These are phyloP conservation scores for Botryotinia calthae DNA, from an alignment of 2,329 filamentous ascomycete species.

Conservation along the genomic window DNA sequence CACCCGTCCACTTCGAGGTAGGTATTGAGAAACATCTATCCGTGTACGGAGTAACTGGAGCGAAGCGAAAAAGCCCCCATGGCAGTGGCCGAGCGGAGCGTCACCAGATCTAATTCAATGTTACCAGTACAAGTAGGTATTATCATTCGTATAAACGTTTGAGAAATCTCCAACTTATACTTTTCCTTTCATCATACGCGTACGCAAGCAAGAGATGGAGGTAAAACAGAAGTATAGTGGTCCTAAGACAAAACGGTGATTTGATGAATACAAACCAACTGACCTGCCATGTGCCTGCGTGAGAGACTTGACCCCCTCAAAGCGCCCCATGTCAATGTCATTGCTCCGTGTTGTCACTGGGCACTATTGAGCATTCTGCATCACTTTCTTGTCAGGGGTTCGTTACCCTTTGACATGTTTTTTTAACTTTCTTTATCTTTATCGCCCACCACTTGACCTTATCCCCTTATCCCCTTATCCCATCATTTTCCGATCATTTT, in stretches of 20 bases:
- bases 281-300: not conserved
- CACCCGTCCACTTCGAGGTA: too few relatives aligned
- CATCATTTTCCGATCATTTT: too few relatives aligned
- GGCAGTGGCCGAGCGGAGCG: not conserved
- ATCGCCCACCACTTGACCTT: not conserved
- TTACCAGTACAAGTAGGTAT: too few relatives aligned
- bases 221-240: not conserved
- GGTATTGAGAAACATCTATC: not conserved
- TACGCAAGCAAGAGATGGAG: not conserved
- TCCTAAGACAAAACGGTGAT: not conserved
- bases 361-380: not conserved
- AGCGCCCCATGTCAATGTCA: not conserved
- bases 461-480: not conserved
- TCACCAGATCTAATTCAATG: not conserved
- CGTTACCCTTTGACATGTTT: not conserved
- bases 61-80: constrained; percentile 2
- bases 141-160: not conserved
- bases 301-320: not conserved
- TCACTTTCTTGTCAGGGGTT: constrained; percentile 2
- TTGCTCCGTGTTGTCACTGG: not conserved
- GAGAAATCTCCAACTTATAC: not conserved
- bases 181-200: not conserved
- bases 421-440: constrained; percentile 2
- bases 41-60: not conserved
- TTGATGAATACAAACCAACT: not conserved